Evolutionary conservation across 768 basidiomycete genomes (phyloP).

Genomic region (Candolleomyces aberdarensis): DNA sequence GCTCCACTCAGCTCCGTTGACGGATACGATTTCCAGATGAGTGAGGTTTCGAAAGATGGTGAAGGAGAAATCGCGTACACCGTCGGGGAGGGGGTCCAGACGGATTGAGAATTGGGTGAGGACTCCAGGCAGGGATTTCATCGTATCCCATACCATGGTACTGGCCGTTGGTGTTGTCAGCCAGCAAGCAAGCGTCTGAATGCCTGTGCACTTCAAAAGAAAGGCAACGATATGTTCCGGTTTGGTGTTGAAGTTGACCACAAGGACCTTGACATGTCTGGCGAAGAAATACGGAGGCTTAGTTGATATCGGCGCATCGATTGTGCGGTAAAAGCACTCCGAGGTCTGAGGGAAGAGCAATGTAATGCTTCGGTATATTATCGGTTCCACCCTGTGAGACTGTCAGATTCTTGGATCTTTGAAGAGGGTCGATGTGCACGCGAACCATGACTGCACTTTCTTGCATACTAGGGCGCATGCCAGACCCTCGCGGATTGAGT

Average conservation of each 20-base stretch:
- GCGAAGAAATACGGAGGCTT: neutral
- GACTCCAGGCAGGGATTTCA: neutral
- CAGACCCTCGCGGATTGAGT: neutral
- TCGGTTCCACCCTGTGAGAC: neutral
- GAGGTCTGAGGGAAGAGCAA: neutral
- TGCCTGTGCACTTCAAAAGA: neutral
- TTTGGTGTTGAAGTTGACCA: neutral
- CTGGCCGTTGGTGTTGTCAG: neutral
- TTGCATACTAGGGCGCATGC: neutral
- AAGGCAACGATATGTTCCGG: neutral
- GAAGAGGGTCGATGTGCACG: neutral
- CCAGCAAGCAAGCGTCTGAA: neutral
- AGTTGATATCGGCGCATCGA: neutral
- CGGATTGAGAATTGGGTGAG: neutral
- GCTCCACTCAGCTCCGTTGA: neutral
- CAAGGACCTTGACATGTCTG: neutral
- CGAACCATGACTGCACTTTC: neutral
- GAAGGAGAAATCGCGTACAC: neutral
- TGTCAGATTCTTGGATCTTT: neutral
- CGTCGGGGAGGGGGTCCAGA: neutral
- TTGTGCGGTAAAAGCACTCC: neutral
- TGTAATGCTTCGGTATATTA: neutral
- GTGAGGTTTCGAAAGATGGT: neutral
- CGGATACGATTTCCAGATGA: neutral
- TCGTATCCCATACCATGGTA: neutral